phyloP scores from a whole-genome alignment of 2,329 filamentous ascomycete genomes.

The Aspergillaceae sp. region DNA sequence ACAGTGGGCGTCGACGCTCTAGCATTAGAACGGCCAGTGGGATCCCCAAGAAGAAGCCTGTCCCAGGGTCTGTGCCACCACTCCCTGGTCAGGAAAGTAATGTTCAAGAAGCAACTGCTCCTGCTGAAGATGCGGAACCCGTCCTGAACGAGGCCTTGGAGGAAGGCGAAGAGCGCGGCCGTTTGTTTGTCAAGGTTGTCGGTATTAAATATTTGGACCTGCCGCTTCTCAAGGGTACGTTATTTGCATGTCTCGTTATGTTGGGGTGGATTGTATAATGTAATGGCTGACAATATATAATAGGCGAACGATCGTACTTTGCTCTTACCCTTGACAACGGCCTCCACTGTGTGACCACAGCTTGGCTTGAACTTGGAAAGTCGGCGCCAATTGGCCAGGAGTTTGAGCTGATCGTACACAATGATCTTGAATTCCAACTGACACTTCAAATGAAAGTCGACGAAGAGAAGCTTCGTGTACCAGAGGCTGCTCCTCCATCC shows the following conservation, averaged over 20 bases:
- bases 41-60: constrained; percentile 53
- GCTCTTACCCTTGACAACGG: constrained; percentile 97
- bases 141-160: constrained; percentile 53
- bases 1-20: constrained; percentile 63
- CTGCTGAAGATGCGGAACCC: constrained; percentile 61
- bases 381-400: constrained; percentile 95
- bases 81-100: constrained; percentile 83
- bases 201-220: constrained; percentile 93
- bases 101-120: constrained; percentile 52
- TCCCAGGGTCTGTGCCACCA: constrained; percentile 63
- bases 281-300: neutral
- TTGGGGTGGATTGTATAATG: neutral
- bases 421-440: constrained; percentile 97
- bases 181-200: constrained; percentile 97
- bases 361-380: constrained; percentile 85
- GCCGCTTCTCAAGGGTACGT: constrained; percentile 78
- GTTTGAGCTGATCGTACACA: constrained; percentile 93
- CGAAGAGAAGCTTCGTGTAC: constrained; percentile 57
- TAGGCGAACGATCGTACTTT: constrained; percentile 87
- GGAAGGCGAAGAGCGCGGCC: constrained; percentile 77
- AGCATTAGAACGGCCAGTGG: constrained; percentile 52
- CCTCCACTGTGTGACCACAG: constrained; percentile 92
- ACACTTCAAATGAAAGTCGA: constrained; percentile 93
- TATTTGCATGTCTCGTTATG: neutral
- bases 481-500: constrained; percentile 37